These are phyloP conservation scores for Suillus paluster DNA, from an alignment of 768 basidiomycete species.

Conservation along the genomic window DNA sequence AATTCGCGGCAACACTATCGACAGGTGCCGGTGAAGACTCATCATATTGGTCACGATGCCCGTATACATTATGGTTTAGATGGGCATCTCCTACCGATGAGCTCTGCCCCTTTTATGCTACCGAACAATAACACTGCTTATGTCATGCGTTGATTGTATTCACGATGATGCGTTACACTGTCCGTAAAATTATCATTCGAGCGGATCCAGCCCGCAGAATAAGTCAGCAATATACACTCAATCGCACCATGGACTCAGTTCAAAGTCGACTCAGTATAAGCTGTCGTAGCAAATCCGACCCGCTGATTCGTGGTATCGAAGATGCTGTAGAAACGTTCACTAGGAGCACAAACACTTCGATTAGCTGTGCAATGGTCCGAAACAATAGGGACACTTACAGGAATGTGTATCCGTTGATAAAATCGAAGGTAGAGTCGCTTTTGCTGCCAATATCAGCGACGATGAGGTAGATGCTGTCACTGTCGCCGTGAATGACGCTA, in stretches of 20 bases:
- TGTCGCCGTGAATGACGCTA: constrained; percentile 33
- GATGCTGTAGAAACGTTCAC: constrained; percentile 41
- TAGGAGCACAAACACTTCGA: neutral
- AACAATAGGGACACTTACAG: constrained; percentile 11
- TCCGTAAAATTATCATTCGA: neutral
- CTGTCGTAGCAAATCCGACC: constrained; percentile 42
- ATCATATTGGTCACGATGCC: too few relatives aligned
- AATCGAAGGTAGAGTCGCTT: constrained; percentile 32
- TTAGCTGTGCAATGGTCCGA: constrained; percentile 6
- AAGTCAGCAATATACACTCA: neutral
- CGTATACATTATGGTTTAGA: too few relatives aligned
- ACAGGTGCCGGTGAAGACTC: too few relatives aligned
- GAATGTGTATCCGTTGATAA: constrained; percentile 12
- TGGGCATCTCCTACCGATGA: too few relatives aligned
- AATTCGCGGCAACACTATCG: too few relatives aligned
- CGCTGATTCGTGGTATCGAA: constrained; percentile 37
- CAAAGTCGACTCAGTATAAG: constrained; percentile 25
- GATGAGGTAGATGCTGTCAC: constrained; percentile 8
- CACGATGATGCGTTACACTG: neutral
- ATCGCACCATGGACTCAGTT: constrained; percentile 1
- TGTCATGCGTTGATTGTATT: neutral
- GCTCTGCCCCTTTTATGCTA: too few relatives aligned
- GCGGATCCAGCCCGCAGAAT: neutral
- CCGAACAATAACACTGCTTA: neutral
- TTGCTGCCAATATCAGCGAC: constrained; percentile 27